These are phyloP conservation scores for Phlebiopsis gigantea DNA, from an alignment of 768 basidiomycete species.

Conservation along the genomic window DNA sequence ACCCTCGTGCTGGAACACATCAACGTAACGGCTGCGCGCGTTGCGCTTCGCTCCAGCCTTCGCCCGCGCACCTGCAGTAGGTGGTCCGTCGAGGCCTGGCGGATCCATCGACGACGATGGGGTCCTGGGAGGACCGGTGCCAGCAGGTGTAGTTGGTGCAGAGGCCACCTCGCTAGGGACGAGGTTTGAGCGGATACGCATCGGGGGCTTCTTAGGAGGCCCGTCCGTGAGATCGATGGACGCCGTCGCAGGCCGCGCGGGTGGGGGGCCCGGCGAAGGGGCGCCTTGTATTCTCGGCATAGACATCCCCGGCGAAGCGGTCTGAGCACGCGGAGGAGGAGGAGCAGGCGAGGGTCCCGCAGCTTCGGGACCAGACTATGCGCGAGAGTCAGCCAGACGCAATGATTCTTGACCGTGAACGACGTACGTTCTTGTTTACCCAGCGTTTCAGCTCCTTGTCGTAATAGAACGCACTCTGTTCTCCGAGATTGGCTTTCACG, in stretches of 20 bases:
- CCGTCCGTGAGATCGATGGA: conserved; percentile 56
- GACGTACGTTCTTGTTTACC: conserved; percentile 86
- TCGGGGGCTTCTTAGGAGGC: conserved; percentile 44
- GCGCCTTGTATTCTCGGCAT: conserved; percentile 29
- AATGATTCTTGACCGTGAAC: background rate
- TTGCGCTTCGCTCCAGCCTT: conserved; percentile 71
- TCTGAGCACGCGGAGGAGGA: conserved; percentile 82
- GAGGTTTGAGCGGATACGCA: conserved; percentile 62
- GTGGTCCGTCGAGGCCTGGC: conserved; percentile 11
- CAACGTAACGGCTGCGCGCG: conserved; percentile 80
- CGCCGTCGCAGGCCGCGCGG: conserved; percentile 53
- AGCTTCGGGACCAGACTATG: conserved; percentile 51
- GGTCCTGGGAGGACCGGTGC: conserved; percentile 12
- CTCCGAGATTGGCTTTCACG: conserved; percentile 88
- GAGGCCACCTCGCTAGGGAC: conserved; percentile 41
- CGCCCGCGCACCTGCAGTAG: conserved; percentile 43
- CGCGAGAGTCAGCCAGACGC: background rate
- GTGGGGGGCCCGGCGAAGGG: conserved; percentile 30
- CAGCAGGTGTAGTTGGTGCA: conserved; percentile 28
- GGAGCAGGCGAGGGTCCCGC: conserved; percentile 56
- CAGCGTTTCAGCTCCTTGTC: conserved; percentile 94
- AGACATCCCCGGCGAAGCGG: conserved; percentile 70
- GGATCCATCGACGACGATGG: conserved; percentile 16
- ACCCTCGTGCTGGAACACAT: conserved; percentile 58
- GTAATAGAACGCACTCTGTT: conserved; percentile 86